These are phyloP conservation scores for Pleurotus tuber-regium DNA, from an alignment of 768 basidiomycete genomes.

Conservation along the genomic window DNA sequence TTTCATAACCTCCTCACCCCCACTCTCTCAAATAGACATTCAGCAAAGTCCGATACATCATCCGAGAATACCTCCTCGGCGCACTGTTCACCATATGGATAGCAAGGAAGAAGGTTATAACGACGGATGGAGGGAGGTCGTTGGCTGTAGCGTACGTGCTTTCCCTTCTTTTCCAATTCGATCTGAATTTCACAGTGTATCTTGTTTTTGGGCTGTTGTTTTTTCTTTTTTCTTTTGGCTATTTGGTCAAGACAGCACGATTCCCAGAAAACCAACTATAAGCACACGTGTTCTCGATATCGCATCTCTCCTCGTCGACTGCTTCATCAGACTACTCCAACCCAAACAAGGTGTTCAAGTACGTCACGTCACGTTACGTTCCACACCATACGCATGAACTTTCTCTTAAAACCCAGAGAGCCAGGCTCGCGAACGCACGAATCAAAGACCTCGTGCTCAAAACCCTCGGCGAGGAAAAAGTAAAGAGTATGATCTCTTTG, in stretches of 20 bases:
- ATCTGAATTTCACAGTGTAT: too few relatives aligned
- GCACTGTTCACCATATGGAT: conserved; percentile 3
- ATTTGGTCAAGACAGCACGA: neutral
- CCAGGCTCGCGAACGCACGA: neutral
- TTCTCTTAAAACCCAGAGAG: neutral
- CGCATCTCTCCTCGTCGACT: neutral
- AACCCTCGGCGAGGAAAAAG: conserved; percentile 4
- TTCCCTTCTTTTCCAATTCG: too few relatives aligned
- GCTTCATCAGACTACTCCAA: neutral
- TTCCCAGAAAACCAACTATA: neutral
- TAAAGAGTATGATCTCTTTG: conserved; percentile 1
- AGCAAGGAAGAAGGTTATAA: conserved; percentile 6
- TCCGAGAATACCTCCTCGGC: conserved; percentile 3
- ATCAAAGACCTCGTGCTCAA: neutral
- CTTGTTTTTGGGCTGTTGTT: too few relatives aligned
- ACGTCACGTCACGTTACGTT: neutral
- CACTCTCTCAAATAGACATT: neutral
- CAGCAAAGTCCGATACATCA: neutral
- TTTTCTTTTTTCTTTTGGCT: neutral
- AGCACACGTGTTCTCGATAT: neutral
- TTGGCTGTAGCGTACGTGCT: conserved; percentile 2
- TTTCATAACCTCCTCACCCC: neutral
- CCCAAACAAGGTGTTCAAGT: neutral
- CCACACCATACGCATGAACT: neutral
- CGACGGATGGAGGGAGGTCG: conserved; percentile 1